Evolutionary conservation across 257 asterid genomes (phyloP).

Genomic region (Ajuga chamaepitys): DNA sequence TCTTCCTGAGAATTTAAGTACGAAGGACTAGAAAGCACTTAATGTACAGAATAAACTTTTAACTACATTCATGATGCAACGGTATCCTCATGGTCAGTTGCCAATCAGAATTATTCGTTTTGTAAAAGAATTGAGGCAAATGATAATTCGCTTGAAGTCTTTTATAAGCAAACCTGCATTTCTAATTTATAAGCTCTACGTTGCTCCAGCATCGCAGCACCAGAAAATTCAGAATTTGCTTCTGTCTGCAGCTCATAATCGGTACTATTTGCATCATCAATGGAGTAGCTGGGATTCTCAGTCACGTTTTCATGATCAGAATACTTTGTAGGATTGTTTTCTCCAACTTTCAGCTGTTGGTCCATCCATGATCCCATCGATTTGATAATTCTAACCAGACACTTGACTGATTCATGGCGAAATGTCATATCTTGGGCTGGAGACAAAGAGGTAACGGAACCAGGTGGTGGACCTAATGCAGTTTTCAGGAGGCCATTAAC

Average conservation of each 20-base stretch:
- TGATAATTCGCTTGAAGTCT: conserved; percentile 8
- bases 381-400: conserved; percentile 79
- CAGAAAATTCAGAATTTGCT: conserved; percentile 55
- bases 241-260: conserved; percentile 73
- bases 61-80: conserved; percentile 8
- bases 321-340: conserved; percentile 33
- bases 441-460: conserved; percentile 79
- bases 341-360: conserved; percentile 87
- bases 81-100: not conserved
- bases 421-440: conserved; percentile 88
- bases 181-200: conserved; percentile 93
- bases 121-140: conserved; percentile 2
- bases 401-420: conserved; percentile 94
- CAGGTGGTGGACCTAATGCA: conserved; percentile 96
- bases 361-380: conserved; percentile 99
- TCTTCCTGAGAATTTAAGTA: not conserved
- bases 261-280: conserved; percentile 57
- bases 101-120: conserved; percentile 1
- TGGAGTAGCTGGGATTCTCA: conserved; percentile 32
- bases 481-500: conserved; percentile 96
- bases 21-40: not conserved
- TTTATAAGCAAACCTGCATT: conserved; percentile 66
- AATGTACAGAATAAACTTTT: not conserved
- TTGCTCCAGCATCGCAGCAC: conserved; percentile 86
- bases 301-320: conserved; percentile 52